phyloP scores from a whole-genome alignment of 2,329 filamentous ascomycete species.

The Cercospora zeina region DNA sequence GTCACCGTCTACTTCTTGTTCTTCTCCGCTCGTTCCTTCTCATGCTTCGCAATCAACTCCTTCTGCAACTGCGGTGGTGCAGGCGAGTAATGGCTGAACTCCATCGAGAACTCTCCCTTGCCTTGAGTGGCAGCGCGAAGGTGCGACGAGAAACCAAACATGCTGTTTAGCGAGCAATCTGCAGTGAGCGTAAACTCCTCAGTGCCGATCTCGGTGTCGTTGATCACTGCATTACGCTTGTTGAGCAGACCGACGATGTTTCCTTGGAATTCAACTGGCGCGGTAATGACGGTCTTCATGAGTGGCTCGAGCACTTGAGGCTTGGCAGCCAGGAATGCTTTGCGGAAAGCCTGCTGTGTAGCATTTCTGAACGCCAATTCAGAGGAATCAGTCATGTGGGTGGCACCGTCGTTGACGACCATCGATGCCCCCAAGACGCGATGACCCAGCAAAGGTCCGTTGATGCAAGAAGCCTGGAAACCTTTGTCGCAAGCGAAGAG shows the following conservation, averaged over 20 bases:
- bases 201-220: conserved; percentile 88
- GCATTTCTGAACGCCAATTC: conserved; percentile 95
- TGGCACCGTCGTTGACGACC: conserved; percentile 94
- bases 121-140: conserved; percentile 91
- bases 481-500: conserved; percentile 93
- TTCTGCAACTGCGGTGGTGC: conserved; percentile 87
- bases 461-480: conserved; percentile 77
- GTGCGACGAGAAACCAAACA: conserved; percentile 96
- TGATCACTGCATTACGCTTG: conserved; percentile 92
- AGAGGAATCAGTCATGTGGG: conserved; percentile 95
- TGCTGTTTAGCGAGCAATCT: conserved; percentile 90
- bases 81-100: conserved; percentile 92
- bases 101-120: conserved; percentile 98
- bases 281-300: conserved; percentile 97
- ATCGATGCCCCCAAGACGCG: conserved; percentile 85
- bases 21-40: conserved; percentile 65
- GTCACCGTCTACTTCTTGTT: conserved; percentile 55
- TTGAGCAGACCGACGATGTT: conserved; percentile 93
- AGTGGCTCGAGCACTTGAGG: conserved; percentile 89
- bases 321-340: conserved; percentile 78
- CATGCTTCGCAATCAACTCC: conserved; percentile 66
- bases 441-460: conserved; percentile 90
- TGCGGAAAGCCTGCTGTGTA: conserved; percentile 94
- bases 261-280: conserved; percentile 96
- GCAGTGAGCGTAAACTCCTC: conserved; percentile 93